Conservation (phyloP, 257 asterid species). For the Solanum lycopersicoides region DNA sequence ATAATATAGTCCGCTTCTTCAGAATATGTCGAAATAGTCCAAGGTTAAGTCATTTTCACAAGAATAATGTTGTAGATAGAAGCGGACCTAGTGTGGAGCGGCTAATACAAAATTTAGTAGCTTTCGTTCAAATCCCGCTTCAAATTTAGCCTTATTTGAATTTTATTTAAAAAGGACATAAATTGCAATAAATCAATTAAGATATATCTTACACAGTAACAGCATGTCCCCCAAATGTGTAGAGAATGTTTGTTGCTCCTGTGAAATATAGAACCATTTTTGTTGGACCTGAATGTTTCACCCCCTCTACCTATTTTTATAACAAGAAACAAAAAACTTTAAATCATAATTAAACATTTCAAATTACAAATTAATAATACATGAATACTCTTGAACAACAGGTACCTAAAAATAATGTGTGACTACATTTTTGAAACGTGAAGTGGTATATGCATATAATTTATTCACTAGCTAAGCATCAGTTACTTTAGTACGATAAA, state of each 20-base stretch:
- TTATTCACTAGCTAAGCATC: no score
- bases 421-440: no score
- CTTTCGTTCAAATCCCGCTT: neutral
- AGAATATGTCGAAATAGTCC: conserved; percentile 15
- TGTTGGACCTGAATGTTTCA: conserved; percentile 70
- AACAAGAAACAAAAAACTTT: neutral
- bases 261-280: conserved; percentile 82
- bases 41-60: conserved; percentile 29
- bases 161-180: neutral
- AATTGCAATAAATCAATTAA: neutral
- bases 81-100: neutral
- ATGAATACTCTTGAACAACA: neutral
- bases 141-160: neutral
- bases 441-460: no score
- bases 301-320: conserved; percentile 49
- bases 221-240: conserved; percentile 96
- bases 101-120: neutral
- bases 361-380: neutral
- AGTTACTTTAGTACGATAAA: neutral
- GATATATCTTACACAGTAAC: conserved; percentile 76
- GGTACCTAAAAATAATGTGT: neutral
- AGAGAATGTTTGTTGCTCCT: conserved; percentile 88
- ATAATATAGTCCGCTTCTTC: neutral
- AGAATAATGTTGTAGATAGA: neutral
- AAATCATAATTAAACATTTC: neutral